A percentile compares a stretch with the other conserved stretches of the same genome.
These are phyloP conservation scores for Catunica adiposa DNA, from an alignment of 2,329 filamentous ascomycete species.

Conservation along the genomic window DNA sequence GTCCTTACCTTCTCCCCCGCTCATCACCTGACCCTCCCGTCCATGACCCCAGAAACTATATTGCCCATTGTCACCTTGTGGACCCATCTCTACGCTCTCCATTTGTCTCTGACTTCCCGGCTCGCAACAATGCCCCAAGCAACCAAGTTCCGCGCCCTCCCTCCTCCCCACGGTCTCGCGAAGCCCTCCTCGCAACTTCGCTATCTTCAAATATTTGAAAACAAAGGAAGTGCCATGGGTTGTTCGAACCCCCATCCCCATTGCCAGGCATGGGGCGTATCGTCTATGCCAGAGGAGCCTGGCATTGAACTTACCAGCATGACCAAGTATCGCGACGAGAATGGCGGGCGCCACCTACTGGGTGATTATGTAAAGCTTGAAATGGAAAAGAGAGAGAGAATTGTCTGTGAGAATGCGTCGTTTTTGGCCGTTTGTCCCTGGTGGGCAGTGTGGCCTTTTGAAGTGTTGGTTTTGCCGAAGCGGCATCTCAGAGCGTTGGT, in stretches of 20 bases:
- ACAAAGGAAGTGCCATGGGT: conserved; percentile 95
- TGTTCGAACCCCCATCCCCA: conserved; percentile 98
- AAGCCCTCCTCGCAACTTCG: conserved; percentile 23
- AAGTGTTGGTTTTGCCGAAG: conserved; percentile 78
- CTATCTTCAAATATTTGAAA: conserved; percentile 99
- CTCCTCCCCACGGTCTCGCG: conserved; percentile 25
- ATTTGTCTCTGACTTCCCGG: conserved; percentile 57
- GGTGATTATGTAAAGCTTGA: conserved; percentile 79
- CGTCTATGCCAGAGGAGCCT: conserved; percentile 77
- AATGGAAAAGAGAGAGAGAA: conserved; percentile 57
- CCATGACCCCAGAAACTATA: conserved; percentile 64
- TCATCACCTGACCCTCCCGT: conserved; percentile 83
- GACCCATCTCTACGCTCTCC: conserved; percentile 74
- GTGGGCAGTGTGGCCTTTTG: conserved; percentile 97
- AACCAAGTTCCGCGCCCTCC: conserved; percentile 25
- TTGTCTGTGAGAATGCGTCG: conserved; percentile 71
- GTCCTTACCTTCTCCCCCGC: conserved; percentile 86
- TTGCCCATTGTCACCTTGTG: conserved; percentile 74
- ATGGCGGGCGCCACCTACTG: conserved; percentile 60
- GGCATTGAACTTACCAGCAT: conserved; percentile 62
- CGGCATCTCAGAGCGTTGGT: conserved; percentile 70
- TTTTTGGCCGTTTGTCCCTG: conserved; percentile 88
- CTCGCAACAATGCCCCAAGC: conserved; percentile 30
- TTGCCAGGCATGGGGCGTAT: conserved; percentile 92
- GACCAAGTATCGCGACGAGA: conserved; percentile 57